Base-by-base conservation (phyloP, 1,139 yeast species). In the Geotrichum restrictum region DNA sequence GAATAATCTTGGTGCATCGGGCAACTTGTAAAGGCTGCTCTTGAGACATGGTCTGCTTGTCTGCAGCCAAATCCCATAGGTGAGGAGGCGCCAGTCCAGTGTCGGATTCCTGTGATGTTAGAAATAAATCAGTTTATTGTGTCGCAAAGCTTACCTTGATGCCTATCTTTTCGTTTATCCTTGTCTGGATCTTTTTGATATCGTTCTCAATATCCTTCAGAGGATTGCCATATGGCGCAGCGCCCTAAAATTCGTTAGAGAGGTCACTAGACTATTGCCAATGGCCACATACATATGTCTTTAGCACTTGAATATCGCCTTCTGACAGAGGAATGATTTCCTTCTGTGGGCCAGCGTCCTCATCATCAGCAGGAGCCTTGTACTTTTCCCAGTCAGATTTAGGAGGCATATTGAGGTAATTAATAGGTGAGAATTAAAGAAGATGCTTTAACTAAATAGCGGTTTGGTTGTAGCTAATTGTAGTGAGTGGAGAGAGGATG, bases 11-110 rank as follows among this genome's bases (percentile, higher is more conserved):
- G 38, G 98, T 94, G 74, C 99, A 93, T 69, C 99, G 80, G 18
- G 99, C 98, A 51, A 94, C 99, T 70, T 93, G 99, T 60, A 93
- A 75, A 38, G 98, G 96, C 66, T 88, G 97, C 68, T 93, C 98
- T 69, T 86, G 93, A 56, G 84, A 79, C 83, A 91, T 83, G 65
- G 96, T 78, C 70, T 88, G 96, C 69, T 88, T 87, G 71, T 93
- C 99, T 21, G 98, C 98, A 78, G 84, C 82, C 48, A 93, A 88
- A 74, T 93, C 99, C 99, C 99, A 93, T 61, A 91, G 74, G 66
- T 88, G 95, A 4, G 97, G 96, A 48, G 95, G 91, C 21, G 97
- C 89, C 58, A 93, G 77, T 16, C 98, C 98, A 0, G 98, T 91
- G 69, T 93, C 98, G 64, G 94, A 83, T 70, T 89, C 98, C 68